Evolutionary conservation across 768 basidiomycete species (phyloP).

Genomic region (Boletus reticulatus): DNA sequence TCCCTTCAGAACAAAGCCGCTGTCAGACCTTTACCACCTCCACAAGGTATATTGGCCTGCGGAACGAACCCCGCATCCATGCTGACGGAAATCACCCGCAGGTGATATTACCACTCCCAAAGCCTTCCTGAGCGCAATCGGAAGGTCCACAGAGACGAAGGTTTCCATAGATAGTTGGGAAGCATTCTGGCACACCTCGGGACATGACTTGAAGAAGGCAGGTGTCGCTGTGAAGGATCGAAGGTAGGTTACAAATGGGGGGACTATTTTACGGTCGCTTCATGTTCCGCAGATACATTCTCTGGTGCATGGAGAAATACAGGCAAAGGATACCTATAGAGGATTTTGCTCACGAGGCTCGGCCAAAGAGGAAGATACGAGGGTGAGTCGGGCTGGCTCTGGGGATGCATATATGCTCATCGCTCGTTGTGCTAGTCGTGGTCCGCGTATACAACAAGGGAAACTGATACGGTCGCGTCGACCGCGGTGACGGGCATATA

Average conservation of each 20-base stretch:
- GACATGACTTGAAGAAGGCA: conserved; percentile 57
- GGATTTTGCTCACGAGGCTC: conserved; percentile 62
- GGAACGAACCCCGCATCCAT: background rate
- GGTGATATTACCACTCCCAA: conserved; percentile 53
- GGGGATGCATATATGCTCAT: background rate
- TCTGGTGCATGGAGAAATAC: conserved; percentile 86
- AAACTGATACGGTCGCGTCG: conserved; percentile 70
- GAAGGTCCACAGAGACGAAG: conserved; percentile 65
- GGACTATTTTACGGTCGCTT: background rate
- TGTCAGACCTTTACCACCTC: conserved; percentile 20
- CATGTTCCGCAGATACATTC: conserved; percentile 57
- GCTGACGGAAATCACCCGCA: conserved; percentile 22
- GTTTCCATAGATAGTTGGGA: conserved; percentile 66
- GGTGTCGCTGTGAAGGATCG: conserved; percentile 69
- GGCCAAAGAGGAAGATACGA: conserved; percentile 74
- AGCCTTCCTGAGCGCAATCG: conserved; percentile 73
- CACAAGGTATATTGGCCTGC: conserved; percentile 17
- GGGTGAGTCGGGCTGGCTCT: conserved; percentile 50
- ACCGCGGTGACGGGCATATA: conserved; percentile 24
- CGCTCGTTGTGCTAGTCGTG: conserved; percentile 48
- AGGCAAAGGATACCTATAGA: conserved; percentile 52
- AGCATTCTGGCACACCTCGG: conserved; percentile 62
- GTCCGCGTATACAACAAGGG: conserved; percentile 71
- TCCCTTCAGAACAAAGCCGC: conserved; percentile 32
- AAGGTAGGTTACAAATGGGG: conserved; percentile 45